Base-by-base conservation (phyloP, 352 stramenopile species). In the Pythium scleroteichum region DNA sequence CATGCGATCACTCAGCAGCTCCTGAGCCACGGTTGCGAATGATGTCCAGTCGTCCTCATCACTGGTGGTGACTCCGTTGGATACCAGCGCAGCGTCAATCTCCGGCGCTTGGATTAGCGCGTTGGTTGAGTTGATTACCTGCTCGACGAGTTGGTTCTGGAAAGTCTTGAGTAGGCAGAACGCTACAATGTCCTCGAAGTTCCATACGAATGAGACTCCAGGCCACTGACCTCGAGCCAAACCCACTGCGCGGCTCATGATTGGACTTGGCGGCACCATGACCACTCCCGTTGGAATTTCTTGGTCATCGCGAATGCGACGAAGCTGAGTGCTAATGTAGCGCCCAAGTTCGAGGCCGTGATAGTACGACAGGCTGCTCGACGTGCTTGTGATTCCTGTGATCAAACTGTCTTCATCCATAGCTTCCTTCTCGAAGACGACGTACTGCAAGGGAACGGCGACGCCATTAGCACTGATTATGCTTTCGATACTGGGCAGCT, bases 311-410 rank as follows among this genome's bases (percentile, higher is more conserved):
- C 66, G 42, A 39, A 66, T 69, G 2, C 70, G 61, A n/a, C 58
- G 63, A 9, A 88, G 38, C 49, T 82, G 74, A 1, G 62, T 50
- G 42, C 78, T 57, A 8, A 88, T n/a, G 52, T 67, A 79, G 10
- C 78, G 73, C 41, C 76, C 81, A 17, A 87, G 32, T 23, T 90
- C 78, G 2, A 88, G 69, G 17, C 76, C 80, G 54, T 90, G 78
- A 52, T 62, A 72, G 42, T 78, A 66, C 29, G 59, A 49, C 2
- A 77, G 20, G 10, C 41, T 40, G 13, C 42, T 53, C 23, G 38
- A 32, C 5, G 23, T 22, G 23, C n/a, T 20, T 19, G 54, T 10
- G 35, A 67, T 63, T 29, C 47, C 44, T 6, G 46, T 60, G 16
- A 60, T 55, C 23, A 59, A 10, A 23, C 7, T 58, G 38, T 64